Base-by-base conservation (phyloP, 2,329 filamentous ascomycete species). In the Nemania serpens region DNA sequence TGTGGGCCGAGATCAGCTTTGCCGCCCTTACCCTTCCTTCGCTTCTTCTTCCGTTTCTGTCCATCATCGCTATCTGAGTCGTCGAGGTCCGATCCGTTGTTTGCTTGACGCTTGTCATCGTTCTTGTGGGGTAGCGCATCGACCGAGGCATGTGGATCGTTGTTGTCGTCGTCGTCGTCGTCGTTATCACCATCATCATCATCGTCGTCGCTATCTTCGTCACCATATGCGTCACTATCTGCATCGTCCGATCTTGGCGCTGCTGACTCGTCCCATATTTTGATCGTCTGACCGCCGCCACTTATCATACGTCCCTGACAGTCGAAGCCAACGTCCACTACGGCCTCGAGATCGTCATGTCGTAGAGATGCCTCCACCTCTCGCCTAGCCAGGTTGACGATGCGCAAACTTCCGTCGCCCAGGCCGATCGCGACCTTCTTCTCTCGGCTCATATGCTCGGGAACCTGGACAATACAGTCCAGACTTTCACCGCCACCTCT, bases 261-360 rank as follows among this genome's bases (percentile, higher is more conserved):
- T n/a, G 84, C 79, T 62, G 88, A 84, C 72, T 95, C 87, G 62
- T 87, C 87, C 95, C 95, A 99, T 1, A 98, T 88, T 76, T 97
- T 97, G 65, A 99, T 85, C 0, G 88, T 87, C 68, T 84, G 85
- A 0, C 95, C 95, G 55, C 95, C 95, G 11, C 92, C 93, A 70
- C 88, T 96, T 68, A 99, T 92, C 81, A 99, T 86, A 47, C 95
- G 84, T 47, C 93, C 91, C 53, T 88, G 86, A 52, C 90, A 88
- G 76, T 98, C 95, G 66, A 98, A 96, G 1, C 84, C 90, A 0
- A 99, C 76, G 0, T 85, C 90, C 1, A 93, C 84, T 3, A 97
- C 93, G 2, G 90, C 90, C 73, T 98, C 94, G 17, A 95, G 78
- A 61, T 96, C 93, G 70, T 97, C 91, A 73, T 97, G 94, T 68